These are phyloP conservation scores for Gamarada debralockiae DNA, from an alignment of 495 filamentous ascomycete genomes.

Conservation along the genomic window DNA sequence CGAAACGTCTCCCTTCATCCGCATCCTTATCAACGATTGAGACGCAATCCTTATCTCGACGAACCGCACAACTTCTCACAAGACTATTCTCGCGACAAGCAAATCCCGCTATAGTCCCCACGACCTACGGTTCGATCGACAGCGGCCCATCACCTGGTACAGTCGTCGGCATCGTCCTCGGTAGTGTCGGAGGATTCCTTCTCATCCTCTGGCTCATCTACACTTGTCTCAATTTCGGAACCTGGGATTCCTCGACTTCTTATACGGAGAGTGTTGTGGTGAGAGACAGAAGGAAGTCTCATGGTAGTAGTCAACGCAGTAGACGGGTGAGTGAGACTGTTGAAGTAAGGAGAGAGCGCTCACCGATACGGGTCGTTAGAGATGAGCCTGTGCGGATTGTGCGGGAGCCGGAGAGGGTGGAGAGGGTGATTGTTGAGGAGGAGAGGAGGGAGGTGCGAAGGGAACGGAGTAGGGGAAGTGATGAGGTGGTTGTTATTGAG, in stretches of 20 bases:
- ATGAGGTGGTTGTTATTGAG: conserved; percentile 29
- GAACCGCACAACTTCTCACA: conserved; percentile 4
- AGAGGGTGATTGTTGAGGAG: conserved; percentile 26
- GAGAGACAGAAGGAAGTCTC: conserved; percentile 20
- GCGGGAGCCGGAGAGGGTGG: conserved; percentile 10
- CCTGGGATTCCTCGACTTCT: conserved; percentile 28
- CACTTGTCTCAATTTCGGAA: conserved; percentile 48
- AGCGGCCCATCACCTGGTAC: conserved; percentile 61
- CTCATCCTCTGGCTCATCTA: conserved; percentile 74
- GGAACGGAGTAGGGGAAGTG: conserved; percentile 9
- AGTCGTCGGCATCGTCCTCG: conserved; percentile 81
- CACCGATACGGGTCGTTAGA: background rate
- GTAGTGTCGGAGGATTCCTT: conserved; percentile 77
- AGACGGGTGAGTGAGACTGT: conserved; percentile 22
- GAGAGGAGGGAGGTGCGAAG: conserved; percentile 9
- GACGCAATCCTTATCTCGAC: too few relatives aligned
- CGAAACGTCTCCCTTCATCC: background rate
- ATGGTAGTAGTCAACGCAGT: background rate
- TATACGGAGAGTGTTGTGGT: conserved; percentile 19
- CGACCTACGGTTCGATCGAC: conserved; percentile 61
- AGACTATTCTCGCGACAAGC: conserved; percentile 4
- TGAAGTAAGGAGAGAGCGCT: conserved; percentile 18
- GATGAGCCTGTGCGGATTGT: conserved; percentile 19
- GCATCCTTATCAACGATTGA: background rate
- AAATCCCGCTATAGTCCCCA: conserved; percentile 43